Evolutionary conservation across 345 rosid genomes (phyloP).

Genomic region (Populus deltoides): DNA sequence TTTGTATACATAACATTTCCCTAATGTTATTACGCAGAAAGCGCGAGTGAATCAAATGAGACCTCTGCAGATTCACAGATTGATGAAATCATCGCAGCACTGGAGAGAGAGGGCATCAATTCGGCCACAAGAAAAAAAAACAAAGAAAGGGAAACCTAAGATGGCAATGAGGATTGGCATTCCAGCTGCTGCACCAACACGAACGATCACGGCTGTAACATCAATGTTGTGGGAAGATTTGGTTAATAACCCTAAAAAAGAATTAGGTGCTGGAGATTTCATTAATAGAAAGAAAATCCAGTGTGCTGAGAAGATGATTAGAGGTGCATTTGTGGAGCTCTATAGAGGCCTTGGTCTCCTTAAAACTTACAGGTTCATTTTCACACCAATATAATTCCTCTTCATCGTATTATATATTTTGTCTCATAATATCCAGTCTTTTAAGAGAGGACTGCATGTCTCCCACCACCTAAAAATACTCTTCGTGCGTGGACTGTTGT

Average conservation of each 20-base stretch:
- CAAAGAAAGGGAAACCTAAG: slow-evolving; percentile 73
- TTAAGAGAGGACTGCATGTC: too few species aligned
- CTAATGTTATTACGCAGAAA: slow-evolving; percentile 30
- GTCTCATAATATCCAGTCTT: too few species aligned
- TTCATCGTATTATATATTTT: neutral
- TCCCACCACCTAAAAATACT: too few species aligned
- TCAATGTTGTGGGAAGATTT: slow-evolving; percentile 86
- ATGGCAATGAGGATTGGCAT: slow-evolving; percentile 72
- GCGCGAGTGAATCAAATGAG: slow-evolving; percentile 35
- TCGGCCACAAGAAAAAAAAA: slow-evolving; percentile 54
- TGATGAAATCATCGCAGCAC: slow-evolving; percentile 64
- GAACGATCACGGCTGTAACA: slow-evolving; percentile 62
- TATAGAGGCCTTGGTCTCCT: slow-evolving; percentile 74
- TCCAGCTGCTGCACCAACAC: slow-evolving; percentile 57
- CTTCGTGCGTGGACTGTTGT: neutral
- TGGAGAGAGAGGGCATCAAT: slow-evolving; percentile 73
- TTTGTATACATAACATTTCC: neutral
- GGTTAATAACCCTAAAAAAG: slow-evolving; percentile 64
- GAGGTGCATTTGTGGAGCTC: slow-evolving; percentile 88
- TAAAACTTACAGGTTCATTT: slow-evolving; percentile 61
- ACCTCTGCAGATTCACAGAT: slow-evolving; percentile 36
- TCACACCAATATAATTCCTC: neutral
- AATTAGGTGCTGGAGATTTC: slow-evolving; percentile 47
- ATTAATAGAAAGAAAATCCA: slow-evolving; percentile 72
- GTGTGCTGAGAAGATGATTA: slow-evolving; percentile 80